phyloP scores from a whole-genome alignment of 1,284 basidiomycete genomes.

The Cryptococcus sp. region DNA sequence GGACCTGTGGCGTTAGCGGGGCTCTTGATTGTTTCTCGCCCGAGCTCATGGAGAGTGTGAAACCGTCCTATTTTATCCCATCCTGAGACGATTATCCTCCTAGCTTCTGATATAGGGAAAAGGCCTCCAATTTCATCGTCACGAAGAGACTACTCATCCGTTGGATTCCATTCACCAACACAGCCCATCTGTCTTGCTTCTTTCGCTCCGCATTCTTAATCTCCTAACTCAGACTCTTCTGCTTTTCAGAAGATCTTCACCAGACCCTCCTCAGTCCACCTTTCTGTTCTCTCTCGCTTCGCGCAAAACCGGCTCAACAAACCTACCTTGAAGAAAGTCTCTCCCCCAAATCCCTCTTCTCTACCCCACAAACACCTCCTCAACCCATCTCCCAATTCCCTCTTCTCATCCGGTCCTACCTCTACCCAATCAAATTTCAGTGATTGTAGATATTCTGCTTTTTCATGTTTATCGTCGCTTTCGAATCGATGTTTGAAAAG shows the following conservation, averaged over 20 bases:
- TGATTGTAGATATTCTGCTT: slow-evolving; percentile 66
- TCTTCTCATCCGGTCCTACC: slow-evolving; percentile 63
- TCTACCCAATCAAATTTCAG: slow-evolving; percentile 73
- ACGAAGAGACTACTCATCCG: too few species aligned
- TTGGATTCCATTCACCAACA: too few species aligned
- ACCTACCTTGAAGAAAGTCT: slow-evolving; percentile 50
- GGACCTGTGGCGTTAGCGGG: slow-evolving; percentile 46
- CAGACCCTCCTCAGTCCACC: background rate
- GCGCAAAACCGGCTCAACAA: background rate
- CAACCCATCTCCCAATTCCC: slow-evolving; percentile 19
- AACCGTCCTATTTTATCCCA: too few species aligned
- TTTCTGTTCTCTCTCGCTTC: slow-evolving; percentile 1
- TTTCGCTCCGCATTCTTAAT: too few species aligned
- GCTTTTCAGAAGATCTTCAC: background rate
- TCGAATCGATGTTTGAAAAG: slow-evolving; percentile 85
- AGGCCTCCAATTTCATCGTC: too few species aligned
- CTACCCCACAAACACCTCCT: slow-evolving; percentile 34
- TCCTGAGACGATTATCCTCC: too few species aligned
- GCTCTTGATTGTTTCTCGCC: too few species aligned
- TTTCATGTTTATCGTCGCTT: slow-evolving; percentile 60
- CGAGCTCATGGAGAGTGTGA: too few species aligned
- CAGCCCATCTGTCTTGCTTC: too few species aligned
- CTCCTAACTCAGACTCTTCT: too few species aligned
- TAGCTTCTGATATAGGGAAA: too few species aligned
- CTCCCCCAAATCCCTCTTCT: slow-evolving; percentile 49